phyloP scores from a whole-genome alignment of 129 eudicot species.

The Escallonia rubra region DNA sequence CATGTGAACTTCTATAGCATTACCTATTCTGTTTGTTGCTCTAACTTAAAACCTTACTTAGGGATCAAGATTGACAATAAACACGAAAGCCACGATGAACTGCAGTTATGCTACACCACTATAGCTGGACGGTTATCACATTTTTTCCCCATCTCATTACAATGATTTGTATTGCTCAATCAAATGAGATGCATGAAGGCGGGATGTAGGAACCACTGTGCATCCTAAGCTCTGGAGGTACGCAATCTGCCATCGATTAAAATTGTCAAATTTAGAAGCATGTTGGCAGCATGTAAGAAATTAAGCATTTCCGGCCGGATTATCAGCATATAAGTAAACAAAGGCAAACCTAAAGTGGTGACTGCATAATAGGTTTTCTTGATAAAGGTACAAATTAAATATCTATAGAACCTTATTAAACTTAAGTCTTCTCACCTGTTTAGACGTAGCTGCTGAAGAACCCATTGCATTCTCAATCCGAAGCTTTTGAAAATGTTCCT shows the following conservation, averaged over 20 bases:
- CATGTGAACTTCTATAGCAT: too few relatives aligned
- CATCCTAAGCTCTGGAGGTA: constrained; percentile 82
- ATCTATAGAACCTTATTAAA: too few relatives aligned
- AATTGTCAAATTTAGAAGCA: not conserved
- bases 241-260: constrained; percentile 45
- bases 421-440: constrained; percentile 48
- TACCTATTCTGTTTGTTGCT: too few relatives aligned
- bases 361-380: too few relatives aligned
- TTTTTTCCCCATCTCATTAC: constrained; percentile 12
- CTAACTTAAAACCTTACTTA: too few relatives aligned
- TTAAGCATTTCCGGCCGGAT: too few relatives aligned
- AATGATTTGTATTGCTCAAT: constrained; percentile 87
- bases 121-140: not conserved
- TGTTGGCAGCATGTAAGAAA: too few relatives aligned
- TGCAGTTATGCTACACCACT: not conserved
- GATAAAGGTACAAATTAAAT: too few relatives aligned
- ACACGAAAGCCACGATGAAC: too few relatives aligned
- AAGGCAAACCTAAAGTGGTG: too few relatives aligned
- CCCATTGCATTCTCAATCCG: constrained; percentile 88
- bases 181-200: constrained; percentile 90
- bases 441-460: constrained; percentile 78
- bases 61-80: too few relatives aligned
- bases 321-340: too few relatives aligned
- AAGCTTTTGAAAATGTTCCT: constrained; percentile 91
- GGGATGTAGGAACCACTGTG: constrained; percentile 77